Conservation (phyloP, 2,329 filamentous ascomycete species). For the Cercospora beticola region DNA sequence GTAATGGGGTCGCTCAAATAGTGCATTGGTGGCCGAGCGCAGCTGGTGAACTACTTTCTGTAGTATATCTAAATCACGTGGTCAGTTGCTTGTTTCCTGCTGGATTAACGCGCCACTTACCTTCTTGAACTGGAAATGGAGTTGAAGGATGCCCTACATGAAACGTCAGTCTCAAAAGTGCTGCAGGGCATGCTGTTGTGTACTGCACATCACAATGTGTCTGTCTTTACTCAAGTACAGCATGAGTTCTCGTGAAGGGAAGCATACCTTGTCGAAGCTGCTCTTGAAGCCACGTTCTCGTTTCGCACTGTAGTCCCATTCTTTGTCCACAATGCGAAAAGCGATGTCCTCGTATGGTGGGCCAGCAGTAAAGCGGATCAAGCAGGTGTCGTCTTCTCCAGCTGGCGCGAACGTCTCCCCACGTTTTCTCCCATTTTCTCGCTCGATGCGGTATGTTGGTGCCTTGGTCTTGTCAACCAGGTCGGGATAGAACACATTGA, state of each 20-base stretch:
- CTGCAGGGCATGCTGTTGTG: constrained; percentile 13
- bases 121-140: constrained; percentile 99
- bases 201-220: constrained; percentile 4
- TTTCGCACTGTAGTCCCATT: constrained; percentile 98
- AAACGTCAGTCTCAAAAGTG: constrained; percentile 35
- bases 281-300: constrained; percentile 91
- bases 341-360: constrained; percentile 96
- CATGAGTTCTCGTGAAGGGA: not conserved
- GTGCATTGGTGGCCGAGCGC: constrained; percentile 11
- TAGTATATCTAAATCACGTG: constrained; percentile 46
- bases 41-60: constrained; percentile 38
- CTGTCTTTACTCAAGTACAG: not conserved
- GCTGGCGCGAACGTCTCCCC: constrained; percentile 92
- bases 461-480: constrained; percentile 92
- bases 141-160: constrained; percentile 80
- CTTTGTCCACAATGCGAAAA: constrained; percentile 94
- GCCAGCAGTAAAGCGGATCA: constrained; percentile 93
- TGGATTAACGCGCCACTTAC: constrained; percentile 49
- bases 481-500: constrained; percentile 99
- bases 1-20: constrained; percentile 7
- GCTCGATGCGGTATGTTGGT: constrained; percentile 92
- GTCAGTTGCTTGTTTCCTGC: constrained; percentile 19
- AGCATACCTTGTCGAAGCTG: constrained; percentile 89
- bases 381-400: constrained; percentile 93
- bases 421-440: constrained; percentile 82